Evolutionary conservation across 2,329 filamentous ascomycete species (phyloP), one percentile per base, ranked within the genome.

Genomic region (Colletotrichum tamarilloi): DNA sequence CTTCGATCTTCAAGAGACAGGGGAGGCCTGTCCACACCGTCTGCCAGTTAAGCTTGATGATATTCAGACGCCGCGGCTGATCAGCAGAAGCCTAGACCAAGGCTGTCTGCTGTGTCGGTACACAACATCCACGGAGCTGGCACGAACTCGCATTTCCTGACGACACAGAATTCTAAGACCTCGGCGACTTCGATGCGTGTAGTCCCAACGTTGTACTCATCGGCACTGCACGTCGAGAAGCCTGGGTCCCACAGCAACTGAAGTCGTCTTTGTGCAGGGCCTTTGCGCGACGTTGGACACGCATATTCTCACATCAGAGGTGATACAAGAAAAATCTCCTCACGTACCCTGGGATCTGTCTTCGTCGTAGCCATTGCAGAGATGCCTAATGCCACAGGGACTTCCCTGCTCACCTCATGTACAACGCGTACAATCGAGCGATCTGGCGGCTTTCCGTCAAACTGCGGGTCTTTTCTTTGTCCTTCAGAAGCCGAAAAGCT

Each of bases 381-480:
- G 49, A 22, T 35, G 57, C 53, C 26, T 63, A 42, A 57, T 49
- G 28, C 35, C 14, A 38, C 46, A 53, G 46, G 28, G 28, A 49
- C 64, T 38, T 49, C 68, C 64, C 46, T 68, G 28, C 46, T 9
- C 55, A 24, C 9, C 59, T 53, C 63, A n/a, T 12, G 35, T 35
- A 28, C 35, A 38, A 38, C 53, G n/a, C 57, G 32, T 19, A 68
- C 5, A 32, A 42, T 35, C 49, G 35, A 38, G 28, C 64, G 22
- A 49, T 38, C 32, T 62, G 38, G 30, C 24, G 30, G 57, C 8
- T 56, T 9, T 28, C 22, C 49, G 16, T 56, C 52, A 46, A 35
- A 6, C 11, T 22, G 56, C 35, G 26, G 26, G 24, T 30, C n/a
- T 38, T 28, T 7, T 14, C 30, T 26, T 38, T 56, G 35, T 62